Base-by-base conservation (phyloP, 2,329 filamentous ascomycete species). In the Blastomyces gilchristii region DNA sequence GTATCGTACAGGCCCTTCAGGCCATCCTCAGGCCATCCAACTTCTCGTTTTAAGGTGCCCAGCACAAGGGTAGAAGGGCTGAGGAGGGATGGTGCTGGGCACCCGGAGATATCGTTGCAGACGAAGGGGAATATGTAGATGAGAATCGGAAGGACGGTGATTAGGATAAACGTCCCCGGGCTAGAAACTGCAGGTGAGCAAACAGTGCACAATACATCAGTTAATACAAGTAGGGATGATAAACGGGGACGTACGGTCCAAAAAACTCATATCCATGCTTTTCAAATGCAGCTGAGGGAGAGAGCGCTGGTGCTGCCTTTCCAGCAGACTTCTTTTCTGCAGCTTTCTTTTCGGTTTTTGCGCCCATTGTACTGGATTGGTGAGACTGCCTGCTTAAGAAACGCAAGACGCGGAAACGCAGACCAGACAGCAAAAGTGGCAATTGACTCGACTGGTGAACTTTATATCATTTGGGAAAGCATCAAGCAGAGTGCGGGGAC, bases 81-180 rank as follows among this genome's bases (percentile, higher is more conserved):
- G 47, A 96, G 82, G 9, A 93, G 81, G 3, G 89, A 91, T 3
- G 92, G 91, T 2, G 90, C 87, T 57, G 93, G 94, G 73, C 94
- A 97, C 64, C 94, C 93, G 9, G 90, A 88, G 67, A 95, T 80
- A 74, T 97, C 92, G 78, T 97, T 97, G 82, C 93, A 97, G 70
- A 88, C 80, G 72, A 97, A 96, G 57, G 87, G 83, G 72, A 93
- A 87, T 69, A 86, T 73, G 77, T 94, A 96, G 69, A 91, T 84
- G 67, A 92, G 82, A 52, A 91, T 65, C 0, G 93, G 93, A 0
- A 97, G 85, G 63, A 87, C 87, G 70, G 95, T 87, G 8, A 89
- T 89, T 71, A 97, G 90, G 31, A 61, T 62, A 34, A 60, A 58
- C n/a, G 64, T 62, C 14, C 65, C 65, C 6, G 45, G 61, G 18